Evolutionary conservation across 2,329 filamentous ascomycete genomes (phyloP).

Genomic region (Colletotrichum aenigma): DNA sequence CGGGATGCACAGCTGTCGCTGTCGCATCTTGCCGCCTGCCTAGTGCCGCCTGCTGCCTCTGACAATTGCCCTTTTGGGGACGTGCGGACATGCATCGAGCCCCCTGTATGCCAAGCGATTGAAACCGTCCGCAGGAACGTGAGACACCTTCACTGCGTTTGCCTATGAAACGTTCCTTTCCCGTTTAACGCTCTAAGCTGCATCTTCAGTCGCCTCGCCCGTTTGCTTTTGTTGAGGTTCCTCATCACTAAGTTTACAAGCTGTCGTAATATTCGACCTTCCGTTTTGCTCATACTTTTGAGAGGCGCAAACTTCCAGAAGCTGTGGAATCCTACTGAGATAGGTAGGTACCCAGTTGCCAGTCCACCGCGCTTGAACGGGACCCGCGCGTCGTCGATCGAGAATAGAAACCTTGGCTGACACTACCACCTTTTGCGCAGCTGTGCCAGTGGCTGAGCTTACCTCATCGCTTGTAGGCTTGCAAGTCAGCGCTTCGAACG

Average conservation of each 20-base stretch:
- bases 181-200: background rate
- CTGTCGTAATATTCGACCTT: background rate
- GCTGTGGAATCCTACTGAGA: background rate
- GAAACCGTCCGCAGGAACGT: constrained; percentile 15
- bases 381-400: background rate
- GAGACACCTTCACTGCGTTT: constrained; percentile 10
- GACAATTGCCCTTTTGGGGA: background rate
- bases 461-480: constrained; percentile 14
- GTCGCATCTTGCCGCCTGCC: background rate
- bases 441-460: constrained; percentile 10
- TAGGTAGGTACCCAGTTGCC: background rate
- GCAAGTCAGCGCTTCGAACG: background rate
- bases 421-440: background rate
- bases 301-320: background rate
- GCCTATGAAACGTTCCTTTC: background rate
- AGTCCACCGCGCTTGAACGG: background rate
- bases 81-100: background rate
- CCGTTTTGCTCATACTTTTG: background rate
- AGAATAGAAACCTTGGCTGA: background rate
- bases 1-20: background rate
- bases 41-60: background rate
- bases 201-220: background rate
- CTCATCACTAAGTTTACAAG: background rate
- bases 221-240: background rate
- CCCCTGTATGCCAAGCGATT: constrained; percentile 14